Evolutionary conservation across 192 early-diverging fungal species (phyloP).

Genomic region (Chytriomyces confervae): DNA sequence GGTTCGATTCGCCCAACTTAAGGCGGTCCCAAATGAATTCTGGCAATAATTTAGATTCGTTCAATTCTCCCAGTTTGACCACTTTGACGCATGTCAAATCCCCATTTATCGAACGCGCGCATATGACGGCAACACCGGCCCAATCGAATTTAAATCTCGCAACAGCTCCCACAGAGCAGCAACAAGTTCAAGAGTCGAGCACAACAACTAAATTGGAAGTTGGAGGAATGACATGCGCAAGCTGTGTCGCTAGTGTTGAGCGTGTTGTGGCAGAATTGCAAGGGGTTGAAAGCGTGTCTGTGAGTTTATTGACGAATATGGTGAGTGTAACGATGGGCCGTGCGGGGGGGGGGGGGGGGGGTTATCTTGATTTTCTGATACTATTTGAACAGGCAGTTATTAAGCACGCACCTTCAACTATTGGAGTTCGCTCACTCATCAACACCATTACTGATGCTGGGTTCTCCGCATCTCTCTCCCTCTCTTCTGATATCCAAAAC

Average conservation of each 20-base stretch:
- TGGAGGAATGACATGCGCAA: conserved; percentile 58
- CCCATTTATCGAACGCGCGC: neutral
- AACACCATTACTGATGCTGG: conserved; percentile 65
- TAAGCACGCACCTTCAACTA: conserved; percentile 53
- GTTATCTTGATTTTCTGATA: neutral
- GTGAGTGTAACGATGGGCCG: neutral
- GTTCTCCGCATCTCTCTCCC: conserved; percentile 56
- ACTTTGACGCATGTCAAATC: neutral
- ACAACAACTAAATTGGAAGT: conserved; percentile 40
- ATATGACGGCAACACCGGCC: neutral
- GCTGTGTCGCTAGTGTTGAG: conserved; percentile 53
- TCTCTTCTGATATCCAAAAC: conserved; percentile 36
- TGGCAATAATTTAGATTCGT: too few relatives aligned
- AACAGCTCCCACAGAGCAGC: conserved; percentile 17
- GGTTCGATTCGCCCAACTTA: neutral
- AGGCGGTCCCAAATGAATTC: neutral
- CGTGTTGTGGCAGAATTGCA: conserved; percentile 12
- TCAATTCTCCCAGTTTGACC: neutral
- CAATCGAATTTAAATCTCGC: neutral
- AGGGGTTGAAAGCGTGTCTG: conserved; percentile 34
- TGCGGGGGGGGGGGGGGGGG: neutral
- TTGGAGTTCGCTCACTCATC: conserved; percentile 71
- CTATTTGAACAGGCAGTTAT: conserved; percentile 41
- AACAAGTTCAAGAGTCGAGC: conserved; percentile 6
- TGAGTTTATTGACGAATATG: conserved; percentile 43